Evolutionary conservation across 208 protist genomes (phyloP).

Genomic region (Trypanosoma avium): DNA sequence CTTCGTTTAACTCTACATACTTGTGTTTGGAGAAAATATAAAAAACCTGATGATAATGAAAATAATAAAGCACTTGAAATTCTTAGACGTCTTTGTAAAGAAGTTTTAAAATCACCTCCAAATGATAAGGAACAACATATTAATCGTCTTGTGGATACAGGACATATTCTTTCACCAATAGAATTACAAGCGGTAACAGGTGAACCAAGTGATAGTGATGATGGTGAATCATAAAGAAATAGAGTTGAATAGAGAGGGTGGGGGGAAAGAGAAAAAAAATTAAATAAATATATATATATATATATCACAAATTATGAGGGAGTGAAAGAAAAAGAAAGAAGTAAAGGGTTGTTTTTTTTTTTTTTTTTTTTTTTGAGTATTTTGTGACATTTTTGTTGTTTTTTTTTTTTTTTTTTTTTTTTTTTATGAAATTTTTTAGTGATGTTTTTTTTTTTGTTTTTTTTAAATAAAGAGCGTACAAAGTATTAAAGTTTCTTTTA

Average conservation of each 20-base stretch:
- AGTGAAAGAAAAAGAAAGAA: too few species aligned
- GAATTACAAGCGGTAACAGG: background rate
- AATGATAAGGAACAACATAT: slow-evolving; percentile 21
- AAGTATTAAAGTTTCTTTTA: background rate
- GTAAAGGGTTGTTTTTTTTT: too few species aligned
- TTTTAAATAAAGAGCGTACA: background rate
- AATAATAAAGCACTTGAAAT: slow-evolving; percentile 56
- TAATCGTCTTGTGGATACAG: slow-evolving; percentile 29
- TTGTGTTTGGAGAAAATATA: slow-evolving; percentile 63
- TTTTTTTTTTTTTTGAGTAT: too few species aligned
- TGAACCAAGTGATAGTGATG: background rate
- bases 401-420: background rate
- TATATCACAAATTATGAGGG: background rate
- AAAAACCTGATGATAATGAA: slow-evolving; percentile 42
- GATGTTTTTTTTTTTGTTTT: too few species aligned
- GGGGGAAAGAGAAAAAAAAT: background rate
- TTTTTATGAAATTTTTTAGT: background rate
- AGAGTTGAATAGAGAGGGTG: background rate
- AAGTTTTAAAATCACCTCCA: slow-evolving; percentile 55
- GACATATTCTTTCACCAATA: slow-evolving; percentile 27
- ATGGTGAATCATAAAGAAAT: background rate
- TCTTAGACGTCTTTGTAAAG: slow-evolving; percentile 53
- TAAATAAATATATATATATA: background rate
- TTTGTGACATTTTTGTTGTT: background rate
- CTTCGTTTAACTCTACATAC: slow-evolving; percentile 50